A percentile compares a stretch with the other conserved stretches of the same genome.
phyloP scores from a whole-genome alignment of 768 basidiomycete genomes.

The Chalciporus pseudorubinellus region DNA sequence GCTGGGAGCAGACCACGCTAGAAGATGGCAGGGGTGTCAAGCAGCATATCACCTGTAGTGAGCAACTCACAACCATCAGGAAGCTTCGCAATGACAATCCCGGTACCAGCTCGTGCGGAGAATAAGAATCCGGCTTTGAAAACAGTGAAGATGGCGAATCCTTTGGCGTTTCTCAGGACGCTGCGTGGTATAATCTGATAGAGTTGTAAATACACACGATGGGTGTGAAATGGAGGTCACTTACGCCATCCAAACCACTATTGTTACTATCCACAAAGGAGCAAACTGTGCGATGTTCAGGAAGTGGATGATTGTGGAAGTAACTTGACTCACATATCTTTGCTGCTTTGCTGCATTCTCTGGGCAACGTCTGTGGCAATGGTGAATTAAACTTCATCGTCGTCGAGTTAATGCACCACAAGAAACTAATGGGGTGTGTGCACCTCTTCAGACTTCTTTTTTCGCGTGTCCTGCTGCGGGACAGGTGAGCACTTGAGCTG shows the following conservation, averaged over 20 bases:
- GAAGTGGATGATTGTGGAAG: not conserved
- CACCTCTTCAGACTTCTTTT: constrained; percentile 1
- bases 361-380: constrained; percentile 57
- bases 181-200: constrained; percentile 51
- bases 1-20: constrained; percentile 91
- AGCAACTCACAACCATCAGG: constrained; percentile 70
- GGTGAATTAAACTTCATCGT: constrained; percentile 51
- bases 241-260: constrained; percentile 80
- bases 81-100: constrained; percentile 83
- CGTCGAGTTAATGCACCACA: not conserved
- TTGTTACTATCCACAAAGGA: constrained; percentile 81
- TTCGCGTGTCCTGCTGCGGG: constrained; percentile 1
- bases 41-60: not conserved
- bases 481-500: too few species aligned
- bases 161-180: constrained; percentile 56
- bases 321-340: constrained; percentile 64
- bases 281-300: constrained; percentile 52
- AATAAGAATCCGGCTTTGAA: constrained; percentile 72
- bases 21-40: constrained; percentile 43
- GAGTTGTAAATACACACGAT: not conserved
- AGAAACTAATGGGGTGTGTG: not conserved
- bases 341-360: constrained; percentile 84
- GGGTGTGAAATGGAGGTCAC: constrained; percentile 15
- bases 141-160: constrained; percentile 91
- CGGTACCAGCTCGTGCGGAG: constrained; percentile 77